Evolutionary conservation across 1,139 yeast species (phyloP), one percentile per base, ranked within the genome.

Genomic region (Debaryomycetaceae sp.): DNA sequence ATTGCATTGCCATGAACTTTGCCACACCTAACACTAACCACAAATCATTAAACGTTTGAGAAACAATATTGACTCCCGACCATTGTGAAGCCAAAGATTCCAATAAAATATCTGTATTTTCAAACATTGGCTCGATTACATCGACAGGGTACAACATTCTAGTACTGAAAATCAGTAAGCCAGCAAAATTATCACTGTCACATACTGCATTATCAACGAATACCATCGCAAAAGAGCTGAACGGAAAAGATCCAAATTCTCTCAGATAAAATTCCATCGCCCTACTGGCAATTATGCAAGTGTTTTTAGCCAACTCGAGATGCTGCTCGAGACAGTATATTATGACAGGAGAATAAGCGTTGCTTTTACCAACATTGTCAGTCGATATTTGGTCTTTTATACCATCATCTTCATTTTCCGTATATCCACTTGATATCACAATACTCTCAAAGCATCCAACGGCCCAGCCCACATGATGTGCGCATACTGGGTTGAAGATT

Each of bases 401-500:
- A 4, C 62, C 65, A 8, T 69, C 76, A 2, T 69, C 72, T 8
- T 72, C 77, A 6, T 66, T 57, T 41, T 58, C 55, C 48, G 76
- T 53, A 40, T 56, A 41, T 1, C 46, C 42, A 17, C 72, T 78
- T 17, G 81, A 68, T 37, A 81, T 63, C 14, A 80, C 78, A 36
- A 77, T 74, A 49, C 72, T 75, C 35, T 83, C 83, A 63, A 93
- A 95, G 5, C 96, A 84, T 0, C 99, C 99, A 2, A 89, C 78
- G 0, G 96, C 91, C 84, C 96, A 93, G 0, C 98, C 98, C n/a
- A 95, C 76, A 63, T 91, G 97, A 53, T 91, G 97, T 0, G 99
- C 90, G 41, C 96, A 84, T 0, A 90, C 87, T 0, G 99, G 96
- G 45, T 85, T 87, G 58, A 83, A 84, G 23, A 93, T 75, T 35